Base-by-base conservation (phyloP, 169 alveolate genomes). In the Plasmodium ovale region DNA sequence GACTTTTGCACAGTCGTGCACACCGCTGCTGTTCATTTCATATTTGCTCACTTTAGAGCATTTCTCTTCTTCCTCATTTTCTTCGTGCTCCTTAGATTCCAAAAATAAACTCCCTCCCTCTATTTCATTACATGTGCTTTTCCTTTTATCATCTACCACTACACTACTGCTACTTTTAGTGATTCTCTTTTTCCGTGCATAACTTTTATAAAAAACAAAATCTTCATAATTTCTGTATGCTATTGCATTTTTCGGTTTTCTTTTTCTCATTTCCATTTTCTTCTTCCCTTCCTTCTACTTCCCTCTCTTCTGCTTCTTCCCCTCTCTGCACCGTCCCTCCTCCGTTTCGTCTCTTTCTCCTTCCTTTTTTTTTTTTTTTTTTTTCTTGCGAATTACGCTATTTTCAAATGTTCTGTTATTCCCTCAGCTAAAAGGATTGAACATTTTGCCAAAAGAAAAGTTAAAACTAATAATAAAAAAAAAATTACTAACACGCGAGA, bases 121-220 rank as follows among this genome's bases (percentile, higher is more conserved):
- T 33, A 6, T 67, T 23, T 60, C 12, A 33, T 60, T 16, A 60
- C n/a, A 10, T 37, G 6, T 29, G 3, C 10, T 21, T 10, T 67
- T 67, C 3, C 42, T 67, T 39, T 19, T 47, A 0, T 39, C 21
- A 6, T 37, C n/a, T 6, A 3, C 31, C 7, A 2, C 10, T 60
- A 12, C 37, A 12, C 39, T 2, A 21, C 39, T 64, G 2, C 72
- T 23, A 64, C 29, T 64, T 64, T 9, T 64, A 54, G 10, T 47
- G 27, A 27, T 25, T 23, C 14, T 71, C 10, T 59, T 59, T 25
- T 71, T 71, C 27, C 69, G 5, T 58, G 12, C 85, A 16, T 71
- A 39, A 56, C 25, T 27, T 59, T 59, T 21, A 49, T 19, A 71
- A 71, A 49, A 42, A 42, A 25, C 39, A 33, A 53, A 27, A 29